Evolutionary conservation across 73 alveolate genomes (phyloP).

Genomic region (Paramecium biaurelia): DNA sequence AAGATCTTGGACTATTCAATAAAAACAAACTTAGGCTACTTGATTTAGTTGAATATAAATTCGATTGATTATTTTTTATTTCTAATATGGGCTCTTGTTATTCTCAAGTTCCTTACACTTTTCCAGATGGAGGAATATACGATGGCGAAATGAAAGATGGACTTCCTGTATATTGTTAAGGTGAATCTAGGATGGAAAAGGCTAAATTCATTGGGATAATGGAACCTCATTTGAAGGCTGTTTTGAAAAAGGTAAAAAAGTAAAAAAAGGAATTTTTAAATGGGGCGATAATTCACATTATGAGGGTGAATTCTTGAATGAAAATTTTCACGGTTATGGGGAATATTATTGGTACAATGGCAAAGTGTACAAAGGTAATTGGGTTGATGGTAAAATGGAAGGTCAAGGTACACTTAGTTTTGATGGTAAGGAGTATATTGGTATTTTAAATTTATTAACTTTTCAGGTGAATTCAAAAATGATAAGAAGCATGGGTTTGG

Average conservation of each 20-base stretch:
- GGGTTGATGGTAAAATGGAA: constrained; percentile 7
- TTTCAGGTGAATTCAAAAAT: background rate
- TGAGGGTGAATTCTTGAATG: background rate
- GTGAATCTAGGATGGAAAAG: constrained; percentile 29
- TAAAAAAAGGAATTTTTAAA: background rate
- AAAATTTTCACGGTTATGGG: constrained; percentile 33
- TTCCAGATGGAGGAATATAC: constrained; percentile 37
- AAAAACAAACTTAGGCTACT: constrained; percentile 43
- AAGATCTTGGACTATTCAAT: constrained; percentile 58
- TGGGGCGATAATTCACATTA: constrained; percentile 7
- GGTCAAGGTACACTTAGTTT: background rate
- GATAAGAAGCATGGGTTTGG: constrained; percentile 17
- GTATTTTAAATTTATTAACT: background rate
- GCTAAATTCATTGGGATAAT: background rate
- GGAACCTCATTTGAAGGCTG: background rate
- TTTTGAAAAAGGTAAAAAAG: background rate
- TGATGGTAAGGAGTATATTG: constrained; percentile 19
- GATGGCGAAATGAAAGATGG: background rate
- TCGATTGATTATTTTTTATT: background rate
- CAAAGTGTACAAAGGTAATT: constrained; percentile 62
- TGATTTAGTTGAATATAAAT: constrained; percentile 45
- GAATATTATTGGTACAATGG: constrained; percentile 75
- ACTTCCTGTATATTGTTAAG: constrained; percentile 16
- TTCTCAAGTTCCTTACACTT: background rate
- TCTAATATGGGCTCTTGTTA: constrained; percentile 4